phyloP scores from a whole-genome alignment of 2,329 filamentous ascomycete genomes.

The Sporothrix brasiliensis region DNA sequence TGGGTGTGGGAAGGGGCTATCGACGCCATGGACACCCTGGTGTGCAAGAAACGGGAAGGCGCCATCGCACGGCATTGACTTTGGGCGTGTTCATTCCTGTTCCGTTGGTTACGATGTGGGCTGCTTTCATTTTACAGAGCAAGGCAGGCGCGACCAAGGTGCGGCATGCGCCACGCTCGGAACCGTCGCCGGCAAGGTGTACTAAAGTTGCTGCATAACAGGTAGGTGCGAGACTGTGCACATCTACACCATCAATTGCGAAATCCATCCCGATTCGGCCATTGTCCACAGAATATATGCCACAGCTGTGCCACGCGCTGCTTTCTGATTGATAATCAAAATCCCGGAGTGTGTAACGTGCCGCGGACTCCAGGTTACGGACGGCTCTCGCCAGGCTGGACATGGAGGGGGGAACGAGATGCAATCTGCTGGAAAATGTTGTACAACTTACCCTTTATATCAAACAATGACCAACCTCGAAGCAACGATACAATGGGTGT shows the following conservation, averaged over 20 bases:
- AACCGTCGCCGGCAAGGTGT: slow-evolving; percentile 21
- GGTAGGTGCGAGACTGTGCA: neutral
- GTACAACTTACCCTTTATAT: neutral
- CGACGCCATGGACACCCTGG: too few species aligned
- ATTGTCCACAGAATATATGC: neutral
- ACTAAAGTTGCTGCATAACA: too few species aligned
- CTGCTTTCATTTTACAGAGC: neutral
- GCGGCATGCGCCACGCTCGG: neutral
- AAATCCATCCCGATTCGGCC: neutral
- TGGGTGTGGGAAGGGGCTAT: neutral
- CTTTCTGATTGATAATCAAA: slow-evolving; percentile 28
- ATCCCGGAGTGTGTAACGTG: neutral
- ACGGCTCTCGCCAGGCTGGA: neutral
- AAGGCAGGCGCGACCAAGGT: slow-evolving; percentile 1
- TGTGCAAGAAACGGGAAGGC: neutral
- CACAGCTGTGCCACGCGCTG: neutral
- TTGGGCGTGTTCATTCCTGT: neutral
- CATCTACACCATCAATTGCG: slow-evolving; percentile 32
- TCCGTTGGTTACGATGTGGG: neutral
- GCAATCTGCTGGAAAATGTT: neutral
- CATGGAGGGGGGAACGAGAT: neutral
- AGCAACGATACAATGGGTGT: too few species aligned
- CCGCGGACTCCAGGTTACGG: neutral
- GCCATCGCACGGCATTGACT: neutral
- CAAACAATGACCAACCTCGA: neutral